Base-by-base conservation (phyloP, 2,329 filamentous ascomycete species). In the Trichoderma sp. region DNA sequence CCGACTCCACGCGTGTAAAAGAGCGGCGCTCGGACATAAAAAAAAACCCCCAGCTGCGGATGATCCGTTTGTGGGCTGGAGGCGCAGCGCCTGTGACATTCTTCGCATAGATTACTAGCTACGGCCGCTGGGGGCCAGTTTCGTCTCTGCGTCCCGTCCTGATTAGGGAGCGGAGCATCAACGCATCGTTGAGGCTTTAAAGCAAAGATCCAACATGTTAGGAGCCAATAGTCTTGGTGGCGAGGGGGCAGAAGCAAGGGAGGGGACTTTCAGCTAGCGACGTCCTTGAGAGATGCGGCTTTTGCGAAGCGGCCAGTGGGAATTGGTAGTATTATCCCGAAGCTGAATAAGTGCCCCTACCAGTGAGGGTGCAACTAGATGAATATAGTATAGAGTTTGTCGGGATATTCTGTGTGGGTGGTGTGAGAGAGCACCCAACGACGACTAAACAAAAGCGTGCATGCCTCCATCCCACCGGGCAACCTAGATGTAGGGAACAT, bases 21-120 rank as follows among this genome's bases (percentile, higher is more conserved):
- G 56, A 62, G 67, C 67, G 57, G 67, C 67, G 67, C 39, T 62
- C 57, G 57, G 67, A 61, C 58, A 62, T 70, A 53, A 62, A 62
- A 51, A 8, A 39, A 24, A 24, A 24, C 24, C 24, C 43, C 58
- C 58, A 62, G 62, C 39, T 34, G 36, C 56, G 56, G 56, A 61
- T 47, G 36, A 39, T 62, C 57, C 43, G 28, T 26, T 26, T 30
- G 43, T 34, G 30, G 43, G 39, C 28, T 47, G 30, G 30, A 70
- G 67, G 39, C 57, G 43, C 28, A 28, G 53, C 39, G 57, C 66
- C 66, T 28, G 57, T 34, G 39, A 34, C 21, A 70, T 53, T 62
- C 57, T 61, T 61, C 57, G 24, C 30, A 53, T 24, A 28, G 39
- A 39, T 34, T 43, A 28, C 64, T 21, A 57, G 51, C 12, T 28